Conservation (phyloP, 371 early-diverging fungal species). For the Syncephalastrum monosporum region DNA sequence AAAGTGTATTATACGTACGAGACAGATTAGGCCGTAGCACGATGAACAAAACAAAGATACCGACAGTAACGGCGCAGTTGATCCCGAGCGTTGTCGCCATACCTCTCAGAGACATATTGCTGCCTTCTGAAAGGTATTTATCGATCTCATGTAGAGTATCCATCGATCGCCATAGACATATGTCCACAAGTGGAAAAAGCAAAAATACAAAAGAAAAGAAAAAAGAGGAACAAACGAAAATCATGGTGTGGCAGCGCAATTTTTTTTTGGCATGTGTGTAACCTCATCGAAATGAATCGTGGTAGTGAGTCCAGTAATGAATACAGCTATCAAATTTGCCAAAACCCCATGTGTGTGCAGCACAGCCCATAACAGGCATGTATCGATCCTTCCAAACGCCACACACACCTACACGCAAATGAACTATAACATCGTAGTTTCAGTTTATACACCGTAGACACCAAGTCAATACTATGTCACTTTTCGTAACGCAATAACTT, state of each 20-base stretch:
- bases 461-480: no score
- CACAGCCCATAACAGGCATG: no score
- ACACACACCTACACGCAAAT: no score
- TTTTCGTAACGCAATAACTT: no score
- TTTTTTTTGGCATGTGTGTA: slow-evolving; percentile 1
- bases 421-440: no score
- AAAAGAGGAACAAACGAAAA: slow-evolving; percentile 3
- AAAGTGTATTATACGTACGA: slow-evolving; percentile 26
- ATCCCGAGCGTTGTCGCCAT: slow-evolving; percentile 50
- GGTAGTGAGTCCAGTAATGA: not conserved
- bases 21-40: slow-evolving; percentile 53
- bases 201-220: not conserved
- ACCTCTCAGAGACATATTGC: slow-evolving; percentile 30
- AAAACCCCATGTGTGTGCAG: no score
- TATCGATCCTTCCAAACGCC: no score
- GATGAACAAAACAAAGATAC: slow-evolving; percentile 39
- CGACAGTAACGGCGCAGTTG: slow-evolving; percentile 48
- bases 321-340: not conserved
- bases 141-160: slow-evolving; percentile 10
- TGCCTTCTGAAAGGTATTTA: slow-evolving; percentile 13
- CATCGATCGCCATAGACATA: slow-evolving; percentile 10
- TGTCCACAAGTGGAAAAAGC: not conserved
- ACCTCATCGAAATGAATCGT: not conserved
- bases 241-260: slow-evolving; percentile 1
- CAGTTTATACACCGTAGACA: no score